These are phyloP conservation scores for Daedaleopsis sinensis DNA, from an alignment of 768 basidiomycete genomes.

Conservation along the genomic window DNA sequence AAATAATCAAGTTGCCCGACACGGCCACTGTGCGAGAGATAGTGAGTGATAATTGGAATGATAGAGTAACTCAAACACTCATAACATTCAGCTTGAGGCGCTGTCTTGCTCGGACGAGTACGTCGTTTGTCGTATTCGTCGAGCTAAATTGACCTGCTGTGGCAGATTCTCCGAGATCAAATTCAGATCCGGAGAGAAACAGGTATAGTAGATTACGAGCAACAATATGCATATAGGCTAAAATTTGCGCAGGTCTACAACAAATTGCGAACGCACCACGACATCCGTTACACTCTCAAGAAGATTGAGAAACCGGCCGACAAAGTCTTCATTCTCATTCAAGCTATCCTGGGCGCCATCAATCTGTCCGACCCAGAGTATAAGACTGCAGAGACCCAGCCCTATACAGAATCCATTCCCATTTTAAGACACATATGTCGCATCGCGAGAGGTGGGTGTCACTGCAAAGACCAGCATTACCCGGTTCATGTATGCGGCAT, in stretches of 20 bases:
- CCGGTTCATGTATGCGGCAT: background rate
- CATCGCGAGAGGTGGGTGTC: slow-evolving; percentile 67
- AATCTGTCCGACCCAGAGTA: slow-evolving; percentile 71
- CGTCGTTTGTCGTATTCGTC: slow-evolving; percentile 62
- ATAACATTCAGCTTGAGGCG: background rate
- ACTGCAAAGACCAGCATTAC: background rate
- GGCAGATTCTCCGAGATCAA: slow-evolving; percentile 68
- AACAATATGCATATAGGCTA: background rate
- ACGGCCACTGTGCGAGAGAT: slow-evolving; percentile 64
- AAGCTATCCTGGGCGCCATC: slow-evolving; percentile 77
- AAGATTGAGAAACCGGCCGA: slow-evolving; percentile 72
- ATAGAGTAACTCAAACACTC: background rate
- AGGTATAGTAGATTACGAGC: slow-evolving; percentile 39
- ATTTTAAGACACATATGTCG: slow-evolving; percentile 79
- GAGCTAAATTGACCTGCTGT: slow-evolving; percentile 2
- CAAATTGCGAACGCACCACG: slow-evolving; percentile 67
- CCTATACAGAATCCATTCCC: slow-evolving; percentile 65
- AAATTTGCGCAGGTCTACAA: slow-evolving; percentile 51
- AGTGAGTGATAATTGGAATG: slow-evolving; percentile 39
- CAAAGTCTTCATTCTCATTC: slow-evolving; percentile 81
- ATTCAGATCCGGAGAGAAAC: slow-evolving; percentile 76
- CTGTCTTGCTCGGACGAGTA: slow-evolving; percentile 29
- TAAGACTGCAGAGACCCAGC: slow-evolving; percentile 71
- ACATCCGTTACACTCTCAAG: slow-evolving; percentile 77
- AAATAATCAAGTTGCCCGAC: slow-evolving; percentile 61